A percentile compares a stretch with the other conserved stretches of the same genome.
Conservation (phyloP, 1,284 basidiomycete species). For the Trametes sp. region DNA sequence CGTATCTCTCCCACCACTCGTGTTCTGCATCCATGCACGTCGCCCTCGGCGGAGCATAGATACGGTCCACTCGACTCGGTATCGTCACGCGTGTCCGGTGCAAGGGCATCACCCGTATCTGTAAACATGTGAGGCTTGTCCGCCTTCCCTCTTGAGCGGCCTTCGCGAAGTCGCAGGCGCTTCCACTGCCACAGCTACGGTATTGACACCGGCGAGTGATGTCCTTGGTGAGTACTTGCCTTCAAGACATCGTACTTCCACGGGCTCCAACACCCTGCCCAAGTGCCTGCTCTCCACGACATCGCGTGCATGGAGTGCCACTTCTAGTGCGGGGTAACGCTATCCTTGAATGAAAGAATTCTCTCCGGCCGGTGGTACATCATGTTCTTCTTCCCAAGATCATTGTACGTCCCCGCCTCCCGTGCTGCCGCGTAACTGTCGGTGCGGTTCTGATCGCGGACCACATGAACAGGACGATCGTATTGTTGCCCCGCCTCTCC, state of each 20-base stretch:
- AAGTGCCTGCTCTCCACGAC: background rate
- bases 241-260: background rate
- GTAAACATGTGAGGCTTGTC: conserved; percentile 13
- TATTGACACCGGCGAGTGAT: conserved; percentile 6
- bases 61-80: background rate
- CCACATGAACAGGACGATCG: conserved; percentile 12
- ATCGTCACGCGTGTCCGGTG: background rate
- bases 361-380: conserved; percentile 13
- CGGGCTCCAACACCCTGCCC: background rate
- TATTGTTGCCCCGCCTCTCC: background rate
- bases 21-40: background rate
- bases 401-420: conserved; percentile 13
- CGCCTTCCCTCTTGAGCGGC: conserved; percentile 3
- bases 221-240: conserved; percentile 5
- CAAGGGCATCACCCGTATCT: conserved; percentile 1
- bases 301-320: conserved; percentile 1
- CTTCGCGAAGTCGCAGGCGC: conserved; percentile 16
- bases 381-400: conserved; percentile 14
- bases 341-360: conserved; percentile 17
- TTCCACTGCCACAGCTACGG: background rate
- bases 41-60: conserved; percentile 10
- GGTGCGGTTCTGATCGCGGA: conserved; percentile 13
- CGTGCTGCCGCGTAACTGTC: conserved; percentile 4
- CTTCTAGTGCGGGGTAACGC: conserved; percentile 21
- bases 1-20: conserved; percentile 5